phyloP scores from a whole-genome alignment of 495 filamentous ascomycete species.

The Penicillium pulvis region DNA sequence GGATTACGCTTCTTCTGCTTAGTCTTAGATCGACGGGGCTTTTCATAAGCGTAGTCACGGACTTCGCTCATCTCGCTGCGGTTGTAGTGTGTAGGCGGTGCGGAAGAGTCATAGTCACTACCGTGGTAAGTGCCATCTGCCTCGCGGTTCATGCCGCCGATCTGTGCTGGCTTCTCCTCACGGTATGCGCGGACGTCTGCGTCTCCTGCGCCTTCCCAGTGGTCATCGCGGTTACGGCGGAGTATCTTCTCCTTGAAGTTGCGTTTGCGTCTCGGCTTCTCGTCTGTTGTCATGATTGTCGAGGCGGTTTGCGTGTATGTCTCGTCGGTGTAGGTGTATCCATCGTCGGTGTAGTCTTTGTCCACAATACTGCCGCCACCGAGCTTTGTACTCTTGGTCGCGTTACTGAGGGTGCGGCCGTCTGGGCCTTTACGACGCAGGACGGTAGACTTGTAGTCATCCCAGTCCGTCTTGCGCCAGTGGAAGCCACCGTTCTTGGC shows the following conservation, averaged over 20 bases:
- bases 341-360: conserved; percentile 59
- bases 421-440: conserved; percentile 89
- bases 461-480: conserved; percentile 86
- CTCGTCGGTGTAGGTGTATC: conserved; percentile 52
- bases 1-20: conserved; percentile 24
- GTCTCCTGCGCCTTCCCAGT: conserved; percentile 63
- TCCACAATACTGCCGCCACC: conserved; percentile 78
- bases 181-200: conserved; percentile 79
- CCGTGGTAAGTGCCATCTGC: conserved; percentile 74
- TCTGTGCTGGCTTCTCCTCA: conserved; percentile 77
- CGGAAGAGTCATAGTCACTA: conserved; percentile 56
- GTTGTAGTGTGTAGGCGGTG: conserved; percentile 49
- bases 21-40: conserved; percentile 18
- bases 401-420: conserved; percentile 76
- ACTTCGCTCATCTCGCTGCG: conserved; percentile 56
- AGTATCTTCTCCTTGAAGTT: conserved; percentile 44
- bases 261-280: conserved; percentile 39
- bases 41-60: conserved; percentile 48
- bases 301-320: conserved; percentile 38
- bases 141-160: conserved; percentile 82
- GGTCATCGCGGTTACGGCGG: conserved; percentile 42
- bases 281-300: conserved; percentile 43
- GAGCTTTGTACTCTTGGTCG: conserved; percentile 76
- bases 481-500: conserved; percentile 93
- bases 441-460: conserved; percentile 96